These are phyloP conservation scores for Lodderomyces orthopsilosis DNA, from an alignment of 1,139 yeast genomes.

Conservation along the genomic window DNA sequence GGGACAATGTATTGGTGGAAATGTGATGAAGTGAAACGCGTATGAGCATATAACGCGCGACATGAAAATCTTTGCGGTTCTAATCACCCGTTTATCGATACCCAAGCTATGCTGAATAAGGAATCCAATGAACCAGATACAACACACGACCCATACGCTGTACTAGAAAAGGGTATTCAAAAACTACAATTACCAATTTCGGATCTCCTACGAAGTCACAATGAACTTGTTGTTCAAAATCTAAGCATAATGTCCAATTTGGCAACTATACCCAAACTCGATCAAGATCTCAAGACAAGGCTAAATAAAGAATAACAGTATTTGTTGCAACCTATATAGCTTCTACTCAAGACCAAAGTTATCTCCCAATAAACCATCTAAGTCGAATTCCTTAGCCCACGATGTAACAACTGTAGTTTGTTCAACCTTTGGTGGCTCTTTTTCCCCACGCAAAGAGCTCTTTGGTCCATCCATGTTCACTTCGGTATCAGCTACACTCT, in stretches of 20 bases:
- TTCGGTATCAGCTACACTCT: constrained; percentile 21
- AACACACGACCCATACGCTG: constrained; percentile 21
- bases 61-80: neutral
- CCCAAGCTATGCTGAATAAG: neutral
- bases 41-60: neutral
- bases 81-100: too few relatives aligned
- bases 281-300: neutral
- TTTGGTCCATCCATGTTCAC: constrained; percentile 35
- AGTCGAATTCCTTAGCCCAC: constrained; percentile 94
- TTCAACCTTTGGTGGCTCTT: constrained; percentile 55
- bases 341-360: constrained; percentile 26
- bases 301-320: neutral
- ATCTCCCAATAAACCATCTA: constrained; percentile 69
- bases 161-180: constrained; percentile 21
- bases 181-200: constrained; percentile 23
- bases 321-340: neutral
- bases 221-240: constrained; percentile 27
- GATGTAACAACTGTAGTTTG: constrained; percentile 79
- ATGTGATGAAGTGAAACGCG: neutral
- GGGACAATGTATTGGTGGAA: neutral
- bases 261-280: constrained; percentile 15
- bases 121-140: neutral
- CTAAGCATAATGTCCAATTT: constrained; percentile 23
- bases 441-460: constrained; percentile 44
- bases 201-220: constrained; percentile 25